Evolutionary conservation across 257 asterid genomes (phyloP), one percentile per base, ranked within the genome.

Genomic region (Leonotis leonurus): DNA sequence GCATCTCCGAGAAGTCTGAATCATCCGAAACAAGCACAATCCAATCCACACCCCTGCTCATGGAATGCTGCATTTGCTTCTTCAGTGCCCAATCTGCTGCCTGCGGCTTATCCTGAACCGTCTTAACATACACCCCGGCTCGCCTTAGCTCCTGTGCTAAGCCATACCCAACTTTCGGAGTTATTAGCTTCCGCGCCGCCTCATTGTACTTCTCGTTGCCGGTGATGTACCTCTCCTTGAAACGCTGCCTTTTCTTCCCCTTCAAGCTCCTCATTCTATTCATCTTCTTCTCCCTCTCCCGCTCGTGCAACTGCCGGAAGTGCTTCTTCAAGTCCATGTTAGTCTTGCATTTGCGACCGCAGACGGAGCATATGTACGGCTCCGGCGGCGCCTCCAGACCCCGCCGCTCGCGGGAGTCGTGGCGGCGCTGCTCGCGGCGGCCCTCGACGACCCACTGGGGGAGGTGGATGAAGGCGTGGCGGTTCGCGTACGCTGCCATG

Each of bases 71-170:
- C 94, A 91, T 89, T 71, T 88, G 98, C 77, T 81, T 86, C 78
- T 88, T 91, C 78, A 91, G 63, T 0, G 98, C 98, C 95, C 87
- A 91, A 80, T 91, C 95, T 8, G 98, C 98, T 0, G 98, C 93
- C 65, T 91, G 98, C 1, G 96, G 96, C 80, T 87, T 90, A 70
- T 91, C 98, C 70, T 81, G 81, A 59, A 91, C 98, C 0, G 95
- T 88, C 78, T 84, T 91, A 21, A 91, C 96, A 37, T 56, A 86
- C 59, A 91, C 92, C 70, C 95, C 98, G 6, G 98, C 96, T 1
- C 98, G 81, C 71, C 77, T 78, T 44, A 90, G 80, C 78, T 90
- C 98, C 44, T 79, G 80, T 0, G 91, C 95, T 43, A 90, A 70
- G 8, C 98, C 95, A 21, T 88, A 90, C 36, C 98, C 98, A 3